Conservation (phyloP, 2,329 filamentous ascomycete species). For the Penicillium sp. region DNA sequence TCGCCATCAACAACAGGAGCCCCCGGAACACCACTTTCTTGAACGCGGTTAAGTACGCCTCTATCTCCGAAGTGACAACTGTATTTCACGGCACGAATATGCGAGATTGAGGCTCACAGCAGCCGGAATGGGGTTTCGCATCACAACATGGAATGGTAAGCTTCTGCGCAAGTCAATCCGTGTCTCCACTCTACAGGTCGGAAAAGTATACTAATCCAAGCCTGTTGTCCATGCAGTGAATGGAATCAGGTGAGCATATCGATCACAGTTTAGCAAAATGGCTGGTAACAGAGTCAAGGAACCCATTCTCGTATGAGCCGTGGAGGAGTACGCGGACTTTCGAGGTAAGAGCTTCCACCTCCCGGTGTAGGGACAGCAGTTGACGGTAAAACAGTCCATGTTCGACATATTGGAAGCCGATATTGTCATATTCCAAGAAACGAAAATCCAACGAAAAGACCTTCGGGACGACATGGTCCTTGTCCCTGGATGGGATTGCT, state of each 20-base stretch:
- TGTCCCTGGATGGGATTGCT: conserved; percentile 93
- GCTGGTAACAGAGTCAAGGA: conserved; percentile 54
- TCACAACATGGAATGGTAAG: conserved; percentile 86
- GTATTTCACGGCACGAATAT: conserved; percentile 14
- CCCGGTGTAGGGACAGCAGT: background rate
- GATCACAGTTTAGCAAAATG: background rate
- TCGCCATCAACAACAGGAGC: background rate
- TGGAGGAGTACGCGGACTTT: conserved; percentile 75
- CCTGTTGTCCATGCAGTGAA: conserved; percentile 63
- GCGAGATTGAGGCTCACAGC: conserved; percentile 17
- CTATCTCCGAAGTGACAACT: background rate
- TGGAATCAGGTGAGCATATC: conserved; percentile 67
- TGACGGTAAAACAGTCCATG: conserved; percentile 68
- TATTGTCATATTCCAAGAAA: conserved; percentile 93
- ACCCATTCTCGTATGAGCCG: conserved; percentile 83
- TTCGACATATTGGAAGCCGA: conserved; percentile 92
- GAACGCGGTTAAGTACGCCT: background rate
- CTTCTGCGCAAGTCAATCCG: background rate
- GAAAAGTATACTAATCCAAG: conserved; percentile 6
- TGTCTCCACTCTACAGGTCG: background rate
- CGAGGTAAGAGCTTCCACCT: conserved; percentile 53
- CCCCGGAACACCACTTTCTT: background rate
- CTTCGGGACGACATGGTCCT: conserved; percentile 94
- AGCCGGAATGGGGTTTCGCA: conserved; percentile 71
- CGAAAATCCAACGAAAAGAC: conserved; percentile 94